These are phyloP conservation scores for Echria macrotheca DNA, from an alignment of 495 filamentous ascomycete species.

Conservation along the genomic window DNA sequence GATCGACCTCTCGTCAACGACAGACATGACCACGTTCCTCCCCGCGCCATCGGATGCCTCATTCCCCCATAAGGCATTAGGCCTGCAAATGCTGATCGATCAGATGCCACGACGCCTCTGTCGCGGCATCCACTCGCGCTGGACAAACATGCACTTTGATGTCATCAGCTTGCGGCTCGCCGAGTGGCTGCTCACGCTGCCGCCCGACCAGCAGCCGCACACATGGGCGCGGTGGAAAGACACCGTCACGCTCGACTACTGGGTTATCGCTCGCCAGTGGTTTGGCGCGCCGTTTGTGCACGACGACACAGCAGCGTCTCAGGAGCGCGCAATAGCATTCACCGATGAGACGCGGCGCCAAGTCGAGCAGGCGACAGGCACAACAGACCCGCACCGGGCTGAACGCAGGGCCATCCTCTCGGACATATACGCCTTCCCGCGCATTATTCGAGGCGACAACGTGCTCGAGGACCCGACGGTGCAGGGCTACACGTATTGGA, in stretches of 20 bases:
- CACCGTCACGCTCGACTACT: constrained; percentile 17
- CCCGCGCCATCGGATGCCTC: constrained; percentile 11
- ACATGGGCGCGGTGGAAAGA: constrained; percentile 14
- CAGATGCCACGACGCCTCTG: constrained; percentile 17
- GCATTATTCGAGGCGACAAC: constrained; percentile 6
- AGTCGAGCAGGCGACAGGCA: constrained; percentile 11
- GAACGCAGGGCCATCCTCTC: constrained; percentile 1
- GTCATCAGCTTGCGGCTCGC: constrained; percentile 13
- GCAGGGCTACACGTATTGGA: constrained; percentile 18
- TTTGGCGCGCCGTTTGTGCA: constrained; percentile 18
- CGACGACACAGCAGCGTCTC: constrained; percentile 1
- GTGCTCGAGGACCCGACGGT: constrained; percentile 11
- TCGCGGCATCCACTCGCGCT: constrained; percentile 19
- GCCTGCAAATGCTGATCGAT: constrained; percentile 21
- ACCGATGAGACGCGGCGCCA: constrained; percentile 11
- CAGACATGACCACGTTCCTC: constrained; percentile 15
- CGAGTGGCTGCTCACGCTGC: constrained; percentile 8
- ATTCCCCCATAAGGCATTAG: constrained; percentile 18
- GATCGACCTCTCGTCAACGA: constrained; percentile 13
- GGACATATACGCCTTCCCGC: constrained; percentile 14
- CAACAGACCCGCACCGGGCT: constrained; percentile 11
- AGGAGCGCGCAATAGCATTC: constrained; percentile 8
- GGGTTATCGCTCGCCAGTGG: constrained; percentile 15
- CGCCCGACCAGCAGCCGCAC: constrained; percentile 9
- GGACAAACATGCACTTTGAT: constrained; percentile 20